phyloP scores from a whole-genome alignment of 2,329 filamentous ascomycete species.

The Cordyceps militaris region DNA sequence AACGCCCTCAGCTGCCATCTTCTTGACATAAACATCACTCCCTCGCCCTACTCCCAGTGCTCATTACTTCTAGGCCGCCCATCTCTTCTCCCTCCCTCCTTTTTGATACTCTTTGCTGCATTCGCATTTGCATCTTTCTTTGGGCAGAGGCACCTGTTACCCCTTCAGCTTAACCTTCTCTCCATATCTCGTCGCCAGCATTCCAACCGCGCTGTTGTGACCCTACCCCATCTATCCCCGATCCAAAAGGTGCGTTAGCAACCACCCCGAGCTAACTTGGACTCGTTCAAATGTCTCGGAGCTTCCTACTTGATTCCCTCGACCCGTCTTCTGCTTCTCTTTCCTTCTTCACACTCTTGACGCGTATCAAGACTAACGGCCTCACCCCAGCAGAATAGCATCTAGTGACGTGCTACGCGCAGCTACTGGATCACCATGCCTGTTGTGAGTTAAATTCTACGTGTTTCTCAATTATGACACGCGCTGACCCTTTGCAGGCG shows the following conservation, averaged over 20 bases:
- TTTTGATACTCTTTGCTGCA: conserved; percentile 12
- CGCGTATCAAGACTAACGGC: conserved; percentile 8
- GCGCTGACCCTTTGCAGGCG: conserved; percentile 29
- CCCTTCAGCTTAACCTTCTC: background rate
- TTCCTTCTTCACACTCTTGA: conserved; percentile 1
- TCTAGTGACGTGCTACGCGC: conserved; percentile 11
- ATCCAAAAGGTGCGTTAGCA: conserved; percentile 28
- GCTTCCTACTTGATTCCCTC: conserved; percentile 15
- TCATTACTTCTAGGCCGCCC: conserved; percentile 14
- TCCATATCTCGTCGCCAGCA: conserved; percentile 25
- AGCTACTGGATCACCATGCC: conserved; percentile 12
- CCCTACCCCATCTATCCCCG: conserved; percentile 24
- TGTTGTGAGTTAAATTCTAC: conserved; percentile 4
- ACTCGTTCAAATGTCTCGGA: conserved; percentile 25
- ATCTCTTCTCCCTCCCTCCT: conserved; percentile 18
- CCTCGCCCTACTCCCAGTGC: conserved; percentile 13
- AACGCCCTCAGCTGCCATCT: conserved; percentile 13
- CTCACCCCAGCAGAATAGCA: conserved; percentile 4
- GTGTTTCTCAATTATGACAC: background rate
- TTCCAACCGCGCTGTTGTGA: conserved; percentile 31
- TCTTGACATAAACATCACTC: conserved; percentile 14
- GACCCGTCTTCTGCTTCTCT: conserved; percentile 3
- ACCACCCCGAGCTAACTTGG: conserved; percentile 16
- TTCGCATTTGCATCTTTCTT: conserved; percentile 17
- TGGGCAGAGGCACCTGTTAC: conserved; percentile 19